Evolutionary conservation across 441 rosid species (phyloP), one percentile per base, ranked within the genome.

Genomic region (Pelargonium myrrhifolium): DNA sequence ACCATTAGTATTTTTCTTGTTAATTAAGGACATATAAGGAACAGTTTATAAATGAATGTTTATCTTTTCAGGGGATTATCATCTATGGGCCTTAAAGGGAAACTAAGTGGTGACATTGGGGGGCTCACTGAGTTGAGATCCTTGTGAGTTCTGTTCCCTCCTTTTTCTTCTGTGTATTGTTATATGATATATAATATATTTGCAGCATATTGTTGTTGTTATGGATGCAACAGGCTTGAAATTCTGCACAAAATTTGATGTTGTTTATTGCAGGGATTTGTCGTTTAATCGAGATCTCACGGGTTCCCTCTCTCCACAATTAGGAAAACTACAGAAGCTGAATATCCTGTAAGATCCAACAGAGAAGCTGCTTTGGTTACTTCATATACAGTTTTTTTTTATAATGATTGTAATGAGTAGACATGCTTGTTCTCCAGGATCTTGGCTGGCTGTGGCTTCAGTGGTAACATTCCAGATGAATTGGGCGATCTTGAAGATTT

Each of bases 31-130:
- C 40, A 37, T 37, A 37, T 7, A 37, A 37, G 40, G 40, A 6
- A 37, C 9, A 8, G 9, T 37, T 37, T 37, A 37, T 37, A 10
- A 17, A 14, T 58, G 56, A 14, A 17, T 51, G 20, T 58, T 69
- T 1, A 40, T 71, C 31, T 65, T 69, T 72, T 65, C 81, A 91
- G 99, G 84, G 78, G 83, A 28, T 73, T 94, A 65, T 94, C 93
- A 72, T 84, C 89, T 59, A 84, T 91, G 92, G 83, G 88, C 21
- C 86, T 94, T 22, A 79, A 75, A 70, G 99, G 99, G 74, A 82
- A 81, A 73, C 85, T 94, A 66, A 83, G 86, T 75, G 91, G 93
- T 10, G 94, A 89, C 80, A 88, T 94, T 75, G 96, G 96, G 24
- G 92, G 81, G 58, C 83, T 94, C 56, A 65, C 86, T 14, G 92